Conservation (phyloP, 345 rosid genomes). For the Salix viminalis region DNA sequence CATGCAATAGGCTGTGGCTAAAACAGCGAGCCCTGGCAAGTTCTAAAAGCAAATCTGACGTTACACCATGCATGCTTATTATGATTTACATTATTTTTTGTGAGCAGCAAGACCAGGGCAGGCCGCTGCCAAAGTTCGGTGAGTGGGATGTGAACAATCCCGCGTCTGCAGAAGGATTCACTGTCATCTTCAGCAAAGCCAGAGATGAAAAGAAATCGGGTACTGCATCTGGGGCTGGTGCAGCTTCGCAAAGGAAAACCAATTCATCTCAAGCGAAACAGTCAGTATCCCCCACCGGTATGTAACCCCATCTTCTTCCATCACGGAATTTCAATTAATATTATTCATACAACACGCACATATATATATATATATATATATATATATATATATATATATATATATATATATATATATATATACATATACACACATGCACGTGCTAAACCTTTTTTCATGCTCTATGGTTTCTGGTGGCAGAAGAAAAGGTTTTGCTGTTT, state of each 20-base stretch:
- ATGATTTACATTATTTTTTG: no score
- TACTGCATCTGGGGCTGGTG: conserved; percentile 21
- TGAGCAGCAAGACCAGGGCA: conserved; percentile 43
- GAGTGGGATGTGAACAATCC: conserved; percentile 80
- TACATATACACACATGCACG: no score
- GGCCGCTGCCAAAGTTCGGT: conserved; percentile 67
- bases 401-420: no score
- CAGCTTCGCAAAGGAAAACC: conserved; percentile 15
- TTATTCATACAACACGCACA: no score
- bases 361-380: no score
- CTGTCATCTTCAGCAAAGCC: conserved; percentile 66
- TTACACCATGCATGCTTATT: no score
- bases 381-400: no score
- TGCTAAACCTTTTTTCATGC: neutral
- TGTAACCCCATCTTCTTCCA: neutral
- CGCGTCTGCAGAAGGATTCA: conserved; percentile 69
- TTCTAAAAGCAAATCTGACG: no score
- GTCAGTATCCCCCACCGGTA: conserved; percentile 14
- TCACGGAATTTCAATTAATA: no score
- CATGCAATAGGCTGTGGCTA: no score
- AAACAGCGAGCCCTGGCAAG: no score
- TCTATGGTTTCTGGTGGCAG: conserved; percentile 32
- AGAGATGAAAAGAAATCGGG: conserved; percentile 57
- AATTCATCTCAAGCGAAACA: conserved; percentile 3
- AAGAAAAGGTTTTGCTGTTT: conserved; percentile 74